Percentiles rank a stretch among this genome's conserved stretches.
Conservation (phyloP, 1,139 yeast species). For the Kodamaea anthophila region DNA sequence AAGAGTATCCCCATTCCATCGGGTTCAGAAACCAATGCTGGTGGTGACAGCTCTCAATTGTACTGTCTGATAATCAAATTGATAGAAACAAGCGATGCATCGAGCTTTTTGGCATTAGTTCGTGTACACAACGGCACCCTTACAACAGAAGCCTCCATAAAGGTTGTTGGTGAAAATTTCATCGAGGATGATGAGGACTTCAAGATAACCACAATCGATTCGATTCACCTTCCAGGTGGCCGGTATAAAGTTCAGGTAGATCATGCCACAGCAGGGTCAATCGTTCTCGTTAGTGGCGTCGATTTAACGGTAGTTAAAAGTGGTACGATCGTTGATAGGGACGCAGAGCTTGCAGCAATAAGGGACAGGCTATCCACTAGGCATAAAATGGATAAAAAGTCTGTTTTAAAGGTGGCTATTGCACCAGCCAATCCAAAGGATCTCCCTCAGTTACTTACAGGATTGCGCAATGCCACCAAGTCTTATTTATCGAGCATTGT, state of each 20-base stretch:
- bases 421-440: slow-evolving; percentile 81
- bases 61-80: slow-evolving; percentile 60
- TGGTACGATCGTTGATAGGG: slow-evolving; percentile 22
- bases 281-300: slow-evolving; percentile 64
- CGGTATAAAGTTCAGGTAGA: slow-evolving; percentile 58
- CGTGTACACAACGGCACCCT: slow-evolving; percentile 60
- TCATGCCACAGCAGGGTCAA: slow-evolving; percentile 54
- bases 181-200: slow-evolving; percentile 50
- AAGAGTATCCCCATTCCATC: slow-evolving; percentile 38
- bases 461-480: slow-evolving; percentile 55
- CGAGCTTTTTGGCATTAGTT: slow-evolving; percentile 47
- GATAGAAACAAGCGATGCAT: slow-evolving; percentile 46
- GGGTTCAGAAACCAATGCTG: too few relatives aligned
- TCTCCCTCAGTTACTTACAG: slow-evolving; percentile 63
- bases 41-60: too few relatives aligned
- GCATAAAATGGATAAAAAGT: slow-evolving; percentile 12
- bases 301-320: slow-evolving; percentile 50
- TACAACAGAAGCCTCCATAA: slow-evolving; percentile 39
- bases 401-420: slow-evolving; percentile 75
- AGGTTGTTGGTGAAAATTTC: slow-evolving; percentile 54
- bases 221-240: slow-evolving; percentile 61
- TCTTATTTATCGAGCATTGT: slow-evolving; percentile 62
- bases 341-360: slow-evolving; percentile 3
- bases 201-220: slow-evolving; percentile 36
- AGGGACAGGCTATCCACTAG: background rate